These are phyloP conservation scores for Pseudocercospora fijiensis DNA, from an alignment of 2,329 filamentous ascomycete species.

Conservation along the genomic window DNA sequence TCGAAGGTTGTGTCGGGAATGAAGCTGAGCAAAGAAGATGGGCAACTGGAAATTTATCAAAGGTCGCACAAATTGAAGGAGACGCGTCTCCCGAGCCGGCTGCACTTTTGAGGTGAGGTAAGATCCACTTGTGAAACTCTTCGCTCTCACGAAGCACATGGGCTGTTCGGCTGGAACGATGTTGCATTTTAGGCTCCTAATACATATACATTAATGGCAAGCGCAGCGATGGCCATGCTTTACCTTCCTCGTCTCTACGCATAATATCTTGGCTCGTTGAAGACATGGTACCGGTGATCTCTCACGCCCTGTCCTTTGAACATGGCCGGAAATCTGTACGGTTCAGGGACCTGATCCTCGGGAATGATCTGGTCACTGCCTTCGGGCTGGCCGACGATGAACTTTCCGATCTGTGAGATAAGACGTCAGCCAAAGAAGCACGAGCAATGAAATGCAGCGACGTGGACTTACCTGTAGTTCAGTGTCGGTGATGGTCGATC, in stretches of 20 bases:
- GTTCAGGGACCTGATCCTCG: constrained; percentile 73
- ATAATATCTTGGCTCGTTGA: constrained; percentile 79
- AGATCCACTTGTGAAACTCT: not conserved
- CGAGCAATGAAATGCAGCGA: not conserved
- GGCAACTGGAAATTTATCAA: not conserved
- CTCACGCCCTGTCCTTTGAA: constrained; percentile 85
- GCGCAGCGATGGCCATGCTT: not conserved
- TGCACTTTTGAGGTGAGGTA: not conserved
- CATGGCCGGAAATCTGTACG: constrained; percentile 76
- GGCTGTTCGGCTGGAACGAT: not conserved
- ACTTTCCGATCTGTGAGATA: constrained; percentile 70
- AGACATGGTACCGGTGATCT: constrained; percentile 91
- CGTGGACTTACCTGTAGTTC: constrained; percentile 72
- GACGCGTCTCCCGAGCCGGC: not conserved
- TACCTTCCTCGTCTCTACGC: constrained; percentile 24
- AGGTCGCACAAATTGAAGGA: not conserved
- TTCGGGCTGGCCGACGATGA: constrained; percentile 72
- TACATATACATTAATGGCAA: not conserved
- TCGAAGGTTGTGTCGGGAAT: not conserved
- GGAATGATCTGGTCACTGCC: constrained; percentile 61
- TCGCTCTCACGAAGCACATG: not conserved
- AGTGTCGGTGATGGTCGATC: constrained; percentile 92
- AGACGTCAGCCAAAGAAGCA: constrained; percentile 16
- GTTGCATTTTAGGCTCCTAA: not conserved
- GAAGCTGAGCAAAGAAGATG: not conserved